phyloP scores from a whole-genome alignment of 306 rosid genomes.

The Datisca glomerata region DNA sequence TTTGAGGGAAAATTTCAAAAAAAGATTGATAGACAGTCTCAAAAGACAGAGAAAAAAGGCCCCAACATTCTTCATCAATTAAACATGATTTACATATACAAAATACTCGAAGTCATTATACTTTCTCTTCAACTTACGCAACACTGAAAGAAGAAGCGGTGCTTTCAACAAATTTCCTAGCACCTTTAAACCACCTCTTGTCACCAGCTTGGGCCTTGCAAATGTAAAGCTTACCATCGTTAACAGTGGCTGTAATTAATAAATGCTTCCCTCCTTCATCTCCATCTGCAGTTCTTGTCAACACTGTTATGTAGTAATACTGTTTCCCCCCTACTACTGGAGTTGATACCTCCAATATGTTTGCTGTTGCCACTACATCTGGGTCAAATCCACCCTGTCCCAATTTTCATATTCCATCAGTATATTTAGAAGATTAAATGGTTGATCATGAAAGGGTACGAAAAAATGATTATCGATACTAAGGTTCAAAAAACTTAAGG shows the following conservation, averaged over 20 bases:
- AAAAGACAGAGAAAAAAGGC: too few relatives aligned
- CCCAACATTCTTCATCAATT: too few relatives aligned
- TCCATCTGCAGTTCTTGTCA: conserved; percentile 98
- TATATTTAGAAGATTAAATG: too few relatives aligned
- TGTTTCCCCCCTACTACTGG: conserved; percentile 31
- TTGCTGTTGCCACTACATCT: conserved; percentile 73
- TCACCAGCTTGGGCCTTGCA: conserved; percentile 99
- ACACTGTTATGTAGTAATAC: conserved; percentile 58
- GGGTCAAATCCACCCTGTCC: conserved; percentile 85
- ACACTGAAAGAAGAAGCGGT: conserved; percentile 77
- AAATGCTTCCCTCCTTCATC: conserved; percentile 99
- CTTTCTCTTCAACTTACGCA: conserved; percentile 65
- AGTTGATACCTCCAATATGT: conserved; percentile 45
- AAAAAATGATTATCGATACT: too few relatives aligned
- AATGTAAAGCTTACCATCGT: conserved; percentile 74
- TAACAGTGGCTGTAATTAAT: conserved; percentile 67
- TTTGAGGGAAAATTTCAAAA: too few relatives aligned
- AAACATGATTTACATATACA: too few relatives aligned
- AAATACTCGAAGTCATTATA: too few relatives aligned
- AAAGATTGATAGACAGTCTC: too few relatives aligned
- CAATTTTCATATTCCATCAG: background rate
- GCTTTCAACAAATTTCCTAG: conserved; percentile 73
- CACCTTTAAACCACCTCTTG: conserved; percentile 99
- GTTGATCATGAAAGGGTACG: too few relatives aligned
- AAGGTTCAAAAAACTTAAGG: too few relatives aligned